Conservation (phyloP, 495 filamentous ascomycete genomes). For the Tuber calosporum region DNA sequence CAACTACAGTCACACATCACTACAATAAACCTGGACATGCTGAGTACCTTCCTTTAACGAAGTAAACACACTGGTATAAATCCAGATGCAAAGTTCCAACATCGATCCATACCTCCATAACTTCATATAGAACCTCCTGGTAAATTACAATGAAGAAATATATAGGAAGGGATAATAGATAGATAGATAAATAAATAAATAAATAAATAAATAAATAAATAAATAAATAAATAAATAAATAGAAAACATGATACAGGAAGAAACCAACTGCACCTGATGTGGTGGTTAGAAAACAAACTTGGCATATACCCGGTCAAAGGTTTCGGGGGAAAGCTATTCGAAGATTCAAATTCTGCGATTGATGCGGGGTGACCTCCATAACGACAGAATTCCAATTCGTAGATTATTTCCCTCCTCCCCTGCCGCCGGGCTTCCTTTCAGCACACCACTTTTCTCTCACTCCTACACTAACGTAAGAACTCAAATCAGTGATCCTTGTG, state of each 20-base stretch:
- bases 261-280: neutral
- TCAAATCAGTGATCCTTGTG: too few relatives aligned
- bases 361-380: neutral
- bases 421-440: neutral
- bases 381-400: neutral
- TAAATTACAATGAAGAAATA: neutral
- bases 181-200: too few relatives aligned
- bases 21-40: neutral
- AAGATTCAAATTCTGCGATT: neutral
- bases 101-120: too few relatives aligned
- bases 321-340: neutral
- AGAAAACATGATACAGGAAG: too few relatives aligned
- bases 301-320: neutral
- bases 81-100: too few relatives aligned
- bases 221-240: too few relatives aligned
- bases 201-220: too few relatives aligned
- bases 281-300: neutral
- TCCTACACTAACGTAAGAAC: too few relatives aligned
- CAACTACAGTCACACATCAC: neutral
- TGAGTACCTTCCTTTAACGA: neutral
- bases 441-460: neutral
- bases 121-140: neutral
- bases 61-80: too few relatives aligned
- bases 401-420: neutral
- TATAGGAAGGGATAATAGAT: neutral